Evolutionary conservation across 352 stramenopile genomes (phyloP).

Genomic region (Globisporangium barbulae): DNA sequence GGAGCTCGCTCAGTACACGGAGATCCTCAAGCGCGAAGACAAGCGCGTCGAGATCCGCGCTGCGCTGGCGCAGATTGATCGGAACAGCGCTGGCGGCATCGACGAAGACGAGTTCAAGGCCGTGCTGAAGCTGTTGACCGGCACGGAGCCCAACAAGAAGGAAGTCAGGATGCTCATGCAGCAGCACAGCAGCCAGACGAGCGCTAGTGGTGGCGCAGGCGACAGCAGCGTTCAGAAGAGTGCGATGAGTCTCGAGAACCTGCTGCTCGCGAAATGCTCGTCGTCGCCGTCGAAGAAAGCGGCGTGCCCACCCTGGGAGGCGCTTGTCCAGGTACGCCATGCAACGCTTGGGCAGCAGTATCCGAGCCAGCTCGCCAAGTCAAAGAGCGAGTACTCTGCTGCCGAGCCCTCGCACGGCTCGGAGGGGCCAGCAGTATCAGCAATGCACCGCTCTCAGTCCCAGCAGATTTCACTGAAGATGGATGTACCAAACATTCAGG

Average conservation of each 20-base stretch:
- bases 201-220: constrained; percentile 19
- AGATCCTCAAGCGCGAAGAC: constrained; percentile 73
- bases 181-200: constrained; percentile 45
- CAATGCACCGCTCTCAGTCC: constrained; percentile 7
- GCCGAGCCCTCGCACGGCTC: neutral
- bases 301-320: constrained; percentile 66
- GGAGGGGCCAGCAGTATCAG: neutral
- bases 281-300: constrained; percentile 68
- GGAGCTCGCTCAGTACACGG: constrained; percentile 69
- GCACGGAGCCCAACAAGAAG: constrained; percentile 72
- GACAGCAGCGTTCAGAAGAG: constrained; percentile 47
- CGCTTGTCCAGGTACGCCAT: constrained; percentile 71
- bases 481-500: neutral
- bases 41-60: constrained; percentile 76
- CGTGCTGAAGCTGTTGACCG: constrained; percentile 75
- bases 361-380: constrained; percentile 6
- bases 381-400: constrained; percentile 10
- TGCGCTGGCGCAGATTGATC: constrained; percentile 69
- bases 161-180: constrained; percentile 64
- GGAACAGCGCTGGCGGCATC: constrained; percentile 46
- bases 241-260: constrained; percentile 58
- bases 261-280: constrained; percentile 69
- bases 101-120: constrained; percentile 78
- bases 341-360: constrained; percentile 31
- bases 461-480: neutral